phyloP scores from a whole-genome alignment of 768 basidiomycete species.

The Calocybe indica region DNA sequence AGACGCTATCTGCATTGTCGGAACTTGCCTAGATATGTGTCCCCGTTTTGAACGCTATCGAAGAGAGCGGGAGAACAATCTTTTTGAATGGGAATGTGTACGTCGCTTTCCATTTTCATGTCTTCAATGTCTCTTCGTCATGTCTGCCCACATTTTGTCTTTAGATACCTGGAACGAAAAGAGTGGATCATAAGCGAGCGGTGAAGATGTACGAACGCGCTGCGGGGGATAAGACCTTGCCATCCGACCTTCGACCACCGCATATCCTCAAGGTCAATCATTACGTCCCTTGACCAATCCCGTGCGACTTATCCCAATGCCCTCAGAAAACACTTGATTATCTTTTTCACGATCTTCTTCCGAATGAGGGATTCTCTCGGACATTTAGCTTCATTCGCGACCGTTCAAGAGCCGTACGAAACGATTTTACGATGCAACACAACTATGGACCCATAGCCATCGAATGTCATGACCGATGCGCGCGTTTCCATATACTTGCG shows the following conservation, averaged over 20 bases:
- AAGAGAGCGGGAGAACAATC: slow-evolving; percentile 82
- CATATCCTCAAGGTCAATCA: slow-evolving; percentile 64
- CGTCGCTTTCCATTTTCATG: slow-evolving; percentile 32
- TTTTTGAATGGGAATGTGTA: slow-evolving; percentile 84
- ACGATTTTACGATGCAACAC: slow-evolving; percentile 93
- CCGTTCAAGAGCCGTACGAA: slow-evolving; percentile 82
- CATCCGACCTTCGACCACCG: slow-evolving; percentile 90
- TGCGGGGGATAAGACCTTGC: slow-evolving; percentile 85
- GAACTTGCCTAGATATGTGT: slow-evolving; percentile 93
- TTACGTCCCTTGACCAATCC: neutral
- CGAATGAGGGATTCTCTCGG: slow-evolving; percentile 58
- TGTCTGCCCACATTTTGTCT: slow-evolving; percentile 33
- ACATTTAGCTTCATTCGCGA: slow-evolving; percentile 87
- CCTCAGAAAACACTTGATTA: slow-evolving; percentile 82
- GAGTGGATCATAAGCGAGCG: slow-evolving; percentile 79
- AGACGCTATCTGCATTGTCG: slow-evolving; percentile 89
- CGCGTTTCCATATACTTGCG: slow-evolving; percentile 86
- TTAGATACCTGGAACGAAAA: slow-evolving; percentile 76
- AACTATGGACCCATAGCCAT: slow-evolving; percentile 72
- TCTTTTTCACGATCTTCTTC: slow-evolving; percentile 79
- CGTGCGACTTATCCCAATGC: slow-evolving; percentile 1
- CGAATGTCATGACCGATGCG: slow-evolving; percentile 90
- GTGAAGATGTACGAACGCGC: slow-evolving; percentile 96
- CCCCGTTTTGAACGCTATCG: slow-evolving; percentile 90
- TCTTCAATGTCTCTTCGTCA: slow-evolving; percentile 13